Evolutionary conservation across 2,329 filamentous ascomycete genomes (phyloP).

Genomic region (Bipolaris gigantea): DNA sequence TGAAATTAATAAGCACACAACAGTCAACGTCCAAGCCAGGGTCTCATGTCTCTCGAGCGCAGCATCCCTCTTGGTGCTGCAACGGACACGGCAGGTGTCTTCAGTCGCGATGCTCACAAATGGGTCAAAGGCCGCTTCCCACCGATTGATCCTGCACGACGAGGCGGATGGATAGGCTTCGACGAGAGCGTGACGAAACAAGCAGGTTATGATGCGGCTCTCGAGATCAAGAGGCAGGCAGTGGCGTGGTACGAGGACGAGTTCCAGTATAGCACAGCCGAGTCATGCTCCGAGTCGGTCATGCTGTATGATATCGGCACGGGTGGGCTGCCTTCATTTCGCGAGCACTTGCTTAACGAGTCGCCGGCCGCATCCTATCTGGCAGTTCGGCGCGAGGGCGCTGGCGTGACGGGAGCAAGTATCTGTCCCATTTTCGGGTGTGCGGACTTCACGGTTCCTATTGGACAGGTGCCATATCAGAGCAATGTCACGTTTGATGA

Average conservation of each 20-base stretch:
- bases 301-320: constrained; percentile 51
- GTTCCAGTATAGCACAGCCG: constrained; percentile 42
- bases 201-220: constrained; percentile 21
- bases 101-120: constrained; percentile 34
- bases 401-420: constrained; percentile 38
- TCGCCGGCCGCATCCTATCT: constrained; percentile 38
- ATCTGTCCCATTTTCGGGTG: constrained; percentile 46
- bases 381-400: constrained; percentile 33
- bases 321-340: constrained; percentile 47
- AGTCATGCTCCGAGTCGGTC: constrained; percentile 47
- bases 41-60: constrained; percentile 29
- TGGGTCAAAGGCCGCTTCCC: constrained; percentile 47
- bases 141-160: constrained; percentile 44
- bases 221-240: constrained; percentile 35
- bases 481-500: constrained; percentile 46
- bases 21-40: constrained; percentile 30
- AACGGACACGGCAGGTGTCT: constrained; percentile 34
- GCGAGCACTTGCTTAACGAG: constrained; percentile 43
- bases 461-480: constrained; percentile 48
- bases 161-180: constrained; percentile 32
- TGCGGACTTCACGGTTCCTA: constrained; percentile 48
- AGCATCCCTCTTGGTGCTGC: constrained; percentile 28
- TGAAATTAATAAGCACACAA: not conserved
- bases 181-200: constrained; percentile 29
- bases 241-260: constrained; percentile 47